Evolutionary conservation across 2,329 filamentous ascomycete species (phyloP).

Genomic region (Phyllosticta citriasiana): DNA sequence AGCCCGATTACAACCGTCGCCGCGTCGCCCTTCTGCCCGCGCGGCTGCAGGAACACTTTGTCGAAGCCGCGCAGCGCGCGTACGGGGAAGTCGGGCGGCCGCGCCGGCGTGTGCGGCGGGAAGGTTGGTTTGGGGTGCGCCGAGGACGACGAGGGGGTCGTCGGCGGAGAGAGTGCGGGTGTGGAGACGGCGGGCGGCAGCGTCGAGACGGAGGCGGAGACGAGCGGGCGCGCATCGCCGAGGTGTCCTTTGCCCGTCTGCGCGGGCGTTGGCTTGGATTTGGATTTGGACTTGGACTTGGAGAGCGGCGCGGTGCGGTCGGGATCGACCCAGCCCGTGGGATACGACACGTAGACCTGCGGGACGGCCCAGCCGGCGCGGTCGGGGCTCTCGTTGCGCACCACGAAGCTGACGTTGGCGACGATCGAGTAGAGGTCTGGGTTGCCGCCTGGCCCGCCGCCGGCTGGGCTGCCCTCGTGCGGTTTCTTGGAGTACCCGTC

Average conservation of each 20-base stretch:
- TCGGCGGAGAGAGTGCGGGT: background rate
- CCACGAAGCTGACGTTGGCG: conserved; percentile 34
- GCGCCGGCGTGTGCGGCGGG: background rate
- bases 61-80: conserved; percentile 33
- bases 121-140: background rate
- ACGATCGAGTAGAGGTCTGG: conserved; percentile 42
- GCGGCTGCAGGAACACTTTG: conserved; percentile 28
- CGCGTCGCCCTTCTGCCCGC: conserved; percentile 11
- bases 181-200: background rate
- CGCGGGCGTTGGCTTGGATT: too few relatives aligned
- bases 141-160: background rate
- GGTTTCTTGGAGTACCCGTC: conserved; percentile 44
- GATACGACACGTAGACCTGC: conserved; percentile 49
- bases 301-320: conserved; percentile 12
- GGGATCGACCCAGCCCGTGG: conserved; percentile 31
- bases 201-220: background rate
- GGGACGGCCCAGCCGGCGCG: conserved; percentile 44
- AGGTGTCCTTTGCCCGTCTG: background rate
- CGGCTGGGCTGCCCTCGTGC: conserved; percentile 47
- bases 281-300: background rate
- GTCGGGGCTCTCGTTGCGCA: conserved; percentile 42
- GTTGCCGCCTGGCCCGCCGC: conserved; percentile 55
- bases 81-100: conserved; percentile 44
- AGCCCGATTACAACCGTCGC: conserved; percentile 26
- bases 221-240: background rate